Evolutionary conservation across 441 rosid genomes (phyloP).

Genomic region (Kokia cookei): DNA sequence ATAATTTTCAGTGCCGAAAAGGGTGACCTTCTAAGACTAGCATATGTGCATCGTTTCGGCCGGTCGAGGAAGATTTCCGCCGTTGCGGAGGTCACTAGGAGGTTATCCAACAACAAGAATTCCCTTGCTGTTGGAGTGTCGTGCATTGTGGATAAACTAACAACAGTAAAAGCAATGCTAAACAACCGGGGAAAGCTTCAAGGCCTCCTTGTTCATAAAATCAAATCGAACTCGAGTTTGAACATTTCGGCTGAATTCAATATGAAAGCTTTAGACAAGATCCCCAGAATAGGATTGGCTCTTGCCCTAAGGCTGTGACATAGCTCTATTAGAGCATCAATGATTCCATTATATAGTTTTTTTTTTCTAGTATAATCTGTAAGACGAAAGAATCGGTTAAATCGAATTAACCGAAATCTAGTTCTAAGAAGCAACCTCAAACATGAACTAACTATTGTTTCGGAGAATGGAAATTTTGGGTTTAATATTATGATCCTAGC

Average conservation of each 20-base stretch:
- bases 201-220: conserved; percentile 51
- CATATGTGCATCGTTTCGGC: conserved; percentile 46
- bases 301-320: conserved; percentile 51
- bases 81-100: conserved; percentile 52
- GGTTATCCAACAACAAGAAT: conserved; percentile 56
- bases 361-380: too few relatives aligned
- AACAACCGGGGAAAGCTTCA: conserved; percentile 56
- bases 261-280: conserved; percentile 49
- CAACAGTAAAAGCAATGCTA: conserved; percentile 56
- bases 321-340: not conserved
- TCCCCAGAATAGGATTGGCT: conserved; percentile 58
- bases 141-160: conserved; percentile 47
- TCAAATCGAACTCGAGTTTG: conserved; percentile 42
- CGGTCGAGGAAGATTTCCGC: conserved; percentile 44
- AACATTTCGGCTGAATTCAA: conserved; percentile 55
- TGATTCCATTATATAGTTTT: not conserved
- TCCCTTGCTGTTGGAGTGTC: conserved; percentile 55
- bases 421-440: too few relatives aligned
- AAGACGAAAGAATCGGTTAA: too few relatives aligned
- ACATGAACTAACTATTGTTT: too few relatives aligned
- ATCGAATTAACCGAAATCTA: too few relatives aligned
- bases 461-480: too few relatives aligned
- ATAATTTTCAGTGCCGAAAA: conserved; percentile 47
- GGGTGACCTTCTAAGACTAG: conserved; percentile 54
- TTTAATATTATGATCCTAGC: too few relatives aligned